Evolutionary conservation across 441 rosid species (phyloP).

Genomic region (Omphalea diandra): DNA sequence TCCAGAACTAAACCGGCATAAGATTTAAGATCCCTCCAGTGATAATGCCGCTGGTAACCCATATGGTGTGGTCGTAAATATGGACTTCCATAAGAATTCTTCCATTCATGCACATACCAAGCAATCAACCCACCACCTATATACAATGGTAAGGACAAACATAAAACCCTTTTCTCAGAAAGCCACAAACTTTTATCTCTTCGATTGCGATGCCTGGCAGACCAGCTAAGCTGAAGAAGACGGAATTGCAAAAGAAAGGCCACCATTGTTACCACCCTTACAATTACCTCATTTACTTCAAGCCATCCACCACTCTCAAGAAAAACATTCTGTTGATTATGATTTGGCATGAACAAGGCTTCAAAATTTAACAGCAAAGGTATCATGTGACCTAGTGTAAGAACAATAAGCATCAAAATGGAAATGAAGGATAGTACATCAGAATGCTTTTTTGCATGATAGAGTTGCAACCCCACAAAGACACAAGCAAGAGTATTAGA

Average conservation of each 20-base stretch:
- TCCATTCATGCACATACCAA: constrained; percentile 52
- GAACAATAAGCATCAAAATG: constrained; percentile 55
- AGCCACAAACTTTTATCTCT: constrained; percentile 44
- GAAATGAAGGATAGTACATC: constrained; percentile 73
- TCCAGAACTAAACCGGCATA: constrained; percentile 82
- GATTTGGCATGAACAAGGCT: constrained; percentile 53
- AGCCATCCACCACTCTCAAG: constrained; percentile 81
- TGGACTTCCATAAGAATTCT: constrained; percentile 37
- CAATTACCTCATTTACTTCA: constrained; percentile 78
- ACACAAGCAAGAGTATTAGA: constrained; percentile 73
- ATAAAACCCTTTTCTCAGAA: constrained; percentile 67
- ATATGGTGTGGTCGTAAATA: constrained; percentile 20
- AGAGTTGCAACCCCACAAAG: constrained; percentile 72
- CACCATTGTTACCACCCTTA: constrained; percentile 74
- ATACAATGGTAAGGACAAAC: constrained; percentile 57
- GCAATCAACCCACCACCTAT: constrained; percentile 61
- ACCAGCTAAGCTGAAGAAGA: constrained; percentile 79
- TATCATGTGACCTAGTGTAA: constrained; percentile 77
- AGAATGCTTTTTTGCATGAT: constrained; percentile 67
- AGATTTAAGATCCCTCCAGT: constrained; percentile 66
- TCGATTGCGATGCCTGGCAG: constrained; percentile 45
- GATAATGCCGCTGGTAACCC: constrained; percentile 37
- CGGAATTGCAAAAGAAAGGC: constrained; percentile 84
- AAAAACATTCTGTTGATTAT: constrained; percentile 49
- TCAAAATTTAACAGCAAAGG: constrained; percentile 80